Conservation (phyloP, 371 early-diverging fungal species). For the Zopfochytrium polystomum region DNA sequence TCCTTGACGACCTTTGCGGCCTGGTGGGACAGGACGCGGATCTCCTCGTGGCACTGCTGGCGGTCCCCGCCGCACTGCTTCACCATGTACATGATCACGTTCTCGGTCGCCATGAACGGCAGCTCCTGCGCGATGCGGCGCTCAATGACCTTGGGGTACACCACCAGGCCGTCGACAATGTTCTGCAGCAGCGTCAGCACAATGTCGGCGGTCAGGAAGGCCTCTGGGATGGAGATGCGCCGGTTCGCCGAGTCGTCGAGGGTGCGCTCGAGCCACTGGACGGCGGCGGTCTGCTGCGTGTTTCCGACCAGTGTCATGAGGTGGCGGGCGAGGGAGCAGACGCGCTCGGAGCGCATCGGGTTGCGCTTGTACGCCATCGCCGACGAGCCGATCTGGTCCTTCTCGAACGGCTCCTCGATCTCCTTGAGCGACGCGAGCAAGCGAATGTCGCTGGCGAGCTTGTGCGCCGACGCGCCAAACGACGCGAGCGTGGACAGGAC, state of each 20-base stretch:
- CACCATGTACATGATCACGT: conserved; percentile 98
- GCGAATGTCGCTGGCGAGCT: conserved; percentile 95
- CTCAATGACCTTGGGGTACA: conserved; percentile 92
- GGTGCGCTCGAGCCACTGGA: conserved; percentile 97
- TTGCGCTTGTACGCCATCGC: conserved; percentile 99
- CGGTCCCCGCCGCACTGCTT: conserved; percentile 89
- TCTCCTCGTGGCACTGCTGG: conserved; percentile 94
- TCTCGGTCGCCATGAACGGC: conserved; percentile 99
- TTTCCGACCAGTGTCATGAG: conserved; percentile 88
- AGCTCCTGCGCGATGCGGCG: conserved; percentile 90
- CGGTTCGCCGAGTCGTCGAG: conserved; percentile 96
- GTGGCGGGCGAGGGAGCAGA: conserved; percentile 93
- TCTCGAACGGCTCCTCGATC: conserved; percentile 97
- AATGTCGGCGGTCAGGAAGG: conserved; percentile 95
- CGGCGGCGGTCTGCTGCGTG: conserved; percentile 83
- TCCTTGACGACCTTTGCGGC: conserved; percentile 89
- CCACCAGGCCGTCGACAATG: conserved; percentile 93
- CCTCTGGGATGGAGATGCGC: conserved; percentile 93
- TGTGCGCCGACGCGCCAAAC: conserved; percentile 95
- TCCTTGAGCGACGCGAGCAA: conserved; percentile 95
- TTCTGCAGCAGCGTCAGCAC: conserved; percentile 89
- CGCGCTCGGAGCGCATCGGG: conserved; percentile 97
- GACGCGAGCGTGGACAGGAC: conserved; percentile 80
- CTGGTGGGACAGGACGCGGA: conserved; percentile 92
- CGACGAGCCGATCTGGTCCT: conserved; percentile 96